A percentile compares a stretch with the other conserved stretches of the same genome.
Conservation (phyloP, 768 basidiomycete species). For the Russula foetens region DNA sequence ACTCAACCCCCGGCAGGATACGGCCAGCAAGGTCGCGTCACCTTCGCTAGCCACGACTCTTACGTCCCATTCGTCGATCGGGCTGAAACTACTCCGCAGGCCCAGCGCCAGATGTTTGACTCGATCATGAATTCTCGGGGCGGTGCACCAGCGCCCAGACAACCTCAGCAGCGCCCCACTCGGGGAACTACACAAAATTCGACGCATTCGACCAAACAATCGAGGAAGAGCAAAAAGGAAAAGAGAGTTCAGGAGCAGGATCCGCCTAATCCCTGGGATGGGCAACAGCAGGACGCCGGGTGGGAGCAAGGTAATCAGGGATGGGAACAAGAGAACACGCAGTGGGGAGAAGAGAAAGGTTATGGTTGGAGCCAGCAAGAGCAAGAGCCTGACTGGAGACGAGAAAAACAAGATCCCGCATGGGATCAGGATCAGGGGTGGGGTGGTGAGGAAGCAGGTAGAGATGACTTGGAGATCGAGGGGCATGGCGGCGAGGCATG, state of each 20-base stretch:
- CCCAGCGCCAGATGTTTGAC: conserved; percentile 10
- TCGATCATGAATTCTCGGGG: conserved; percentile 5
- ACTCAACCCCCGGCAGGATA: neutral
- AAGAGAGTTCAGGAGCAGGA: conserved; percentile 12
- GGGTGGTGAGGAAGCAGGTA: neutral
- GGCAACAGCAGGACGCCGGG: neutral
- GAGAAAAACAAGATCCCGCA: neutral
- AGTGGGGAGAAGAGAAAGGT: neutral
- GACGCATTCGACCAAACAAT: neutral
- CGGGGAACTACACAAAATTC: neutral
- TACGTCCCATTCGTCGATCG: conserved; percentile 3
- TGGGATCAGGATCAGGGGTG: conserved; percentile 7
- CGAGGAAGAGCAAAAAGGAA: conserved; percentile 9
- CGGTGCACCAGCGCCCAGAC: neutral
- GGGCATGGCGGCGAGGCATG: conserved; percentile 13
- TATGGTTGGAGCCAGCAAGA: neutral
- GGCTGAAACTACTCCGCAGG: conserved; percentile 2
- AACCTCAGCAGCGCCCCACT: conserved; percentile 1
- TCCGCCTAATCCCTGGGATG: neutral
- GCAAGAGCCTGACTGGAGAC: neutral
- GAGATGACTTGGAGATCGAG: conserved; percentile 10
- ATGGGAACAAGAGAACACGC: neutral
- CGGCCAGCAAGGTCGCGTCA: conserved; percentile 2
- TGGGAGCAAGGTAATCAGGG: neutral
- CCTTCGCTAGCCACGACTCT: conserved; percentile 7